These are phyloP conservation scores for Zelopaecilomyces penicillatus DNA, from an alignment of 2,329 filamentous ascomycete species.

Conservation along the genomic window DNA sequence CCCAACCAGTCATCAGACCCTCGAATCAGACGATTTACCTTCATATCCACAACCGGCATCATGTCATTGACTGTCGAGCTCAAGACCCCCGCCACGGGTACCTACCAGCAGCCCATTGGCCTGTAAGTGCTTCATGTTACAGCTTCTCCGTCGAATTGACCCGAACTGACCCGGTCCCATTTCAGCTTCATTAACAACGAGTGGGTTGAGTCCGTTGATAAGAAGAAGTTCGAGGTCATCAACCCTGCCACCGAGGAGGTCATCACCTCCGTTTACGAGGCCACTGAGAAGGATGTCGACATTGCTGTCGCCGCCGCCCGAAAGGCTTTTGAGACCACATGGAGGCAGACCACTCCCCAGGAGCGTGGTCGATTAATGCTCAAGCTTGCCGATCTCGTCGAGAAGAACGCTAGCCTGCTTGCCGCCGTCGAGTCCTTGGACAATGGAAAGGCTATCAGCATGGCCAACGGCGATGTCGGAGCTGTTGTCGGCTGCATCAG, in stretches of 20 bases:
- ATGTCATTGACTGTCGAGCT: conserved; percentile 51
- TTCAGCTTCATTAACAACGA: conserved; percentile 85
- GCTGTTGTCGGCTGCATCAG: conserved; percentile 63
- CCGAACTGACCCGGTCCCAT: background rate
- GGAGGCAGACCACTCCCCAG: conserved; percentile 60
- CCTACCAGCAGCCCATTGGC: conserved; percentile 52
- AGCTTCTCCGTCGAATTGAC: conserved; percentile 14
- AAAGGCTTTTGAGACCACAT: conserved; percentile 70
- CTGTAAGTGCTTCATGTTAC: conserved; percentile 38
- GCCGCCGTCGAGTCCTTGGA: conserved; percentile 80
- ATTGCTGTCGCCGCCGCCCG: conserved; percentile 78
- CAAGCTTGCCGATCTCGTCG: conserved; percentile 72
- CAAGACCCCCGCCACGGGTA: conserved; percentile 58
- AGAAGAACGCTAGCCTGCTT: conserved; percentile 69
- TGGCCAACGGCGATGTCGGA: conserved; percentile 68
- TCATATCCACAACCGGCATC: conserved; percentile 9
- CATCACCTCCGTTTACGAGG: conserved; percentile 76
- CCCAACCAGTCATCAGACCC: too few species aligned
- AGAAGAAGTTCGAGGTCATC: conserved; percentile 86
- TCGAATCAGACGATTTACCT: too few species aligned
- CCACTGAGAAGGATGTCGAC: conserved; percentile 77
- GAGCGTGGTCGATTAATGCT: conserved; percentile 60
- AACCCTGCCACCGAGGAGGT: conserved; percentile 80
- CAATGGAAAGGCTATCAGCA: conserved; percentile 73
- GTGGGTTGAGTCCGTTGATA: conserved; percentile 69